Percentiles rank a stretch among this genome's conserved stretches.
Evolutionary conservation across 1,139 yeast genomes (phyloP).

Genomic region (Yamadazyma siamensis): DNA sequence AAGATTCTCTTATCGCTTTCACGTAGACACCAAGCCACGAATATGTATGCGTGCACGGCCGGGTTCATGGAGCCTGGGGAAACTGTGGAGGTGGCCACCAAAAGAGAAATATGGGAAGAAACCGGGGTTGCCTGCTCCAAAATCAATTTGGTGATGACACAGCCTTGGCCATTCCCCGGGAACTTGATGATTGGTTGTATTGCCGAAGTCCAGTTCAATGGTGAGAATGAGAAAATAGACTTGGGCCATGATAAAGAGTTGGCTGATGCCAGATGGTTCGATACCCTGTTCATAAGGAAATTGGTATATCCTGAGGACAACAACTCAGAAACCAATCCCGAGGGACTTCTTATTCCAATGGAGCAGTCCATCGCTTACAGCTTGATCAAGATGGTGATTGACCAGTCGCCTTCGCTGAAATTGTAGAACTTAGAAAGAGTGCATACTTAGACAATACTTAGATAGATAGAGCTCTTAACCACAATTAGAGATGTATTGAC

Average conservation of each 20-base stretch:
- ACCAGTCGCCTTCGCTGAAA: constrained; percentile 25
- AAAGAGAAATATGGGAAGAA: constrained; percentile 93
- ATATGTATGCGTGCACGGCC: constrained; percentile 81
- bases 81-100: constrained; percentile 82
- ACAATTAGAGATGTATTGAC: too few species aligned
- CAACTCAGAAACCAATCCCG: constrained; percentile 31
- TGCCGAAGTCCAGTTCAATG: constrained; percentile 66
- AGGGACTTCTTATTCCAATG: constrained; percentile 39
- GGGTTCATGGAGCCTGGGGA: constrained; percentile 97
- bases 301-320: constrained; percentile 37
- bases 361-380: constrained; percentile 39
- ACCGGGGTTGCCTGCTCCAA: constrained; percentile 72
- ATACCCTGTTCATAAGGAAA: constrained; percentile 47
- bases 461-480: not conserved
- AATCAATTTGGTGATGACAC: constrained; percentile 64
- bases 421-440: constrained; percentile 5
- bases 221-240: constrained; percentile 56
- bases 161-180: constrained; percentile 97
- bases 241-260: constrained; percentile 83
- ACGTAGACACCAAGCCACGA: constrained; percentile 46
- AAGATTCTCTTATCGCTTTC: constrained; percentile 72
- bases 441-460: not conserved
- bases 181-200: constrained; percentile 92
- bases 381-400: constrained; percentile 44
- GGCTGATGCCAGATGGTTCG: constrained; percentile 82